These are phyloP conservation scores for Aspergillus brunneoviolaceus DNA, from an alignment of 2,329 filamentous ascomycete genomes.

Conservation along the genomic window DNA sequence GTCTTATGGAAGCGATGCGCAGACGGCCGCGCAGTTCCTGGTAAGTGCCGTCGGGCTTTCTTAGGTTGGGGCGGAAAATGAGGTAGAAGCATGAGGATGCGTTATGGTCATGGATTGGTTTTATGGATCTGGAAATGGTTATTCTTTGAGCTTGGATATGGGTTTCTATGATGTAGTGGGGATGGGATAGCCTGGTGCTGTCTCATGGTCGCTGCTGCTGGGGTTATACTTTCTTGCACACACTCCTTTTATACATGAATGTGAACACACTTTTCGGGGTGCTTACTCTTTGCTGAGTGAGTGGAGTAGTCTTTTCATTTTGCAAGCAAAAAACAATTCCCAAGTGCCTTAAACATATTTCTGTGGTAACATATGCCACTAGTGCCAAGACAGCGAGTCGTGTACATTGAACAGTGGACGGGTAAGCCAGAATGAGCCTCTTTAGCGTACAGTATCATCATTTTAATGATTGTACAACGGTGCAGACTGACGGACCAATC, in stretches of 20 bases:
- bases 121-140: neutral
- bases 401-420: too few relatives aligned
- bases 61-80: neutral
- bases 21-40: constrained; percentile 41
- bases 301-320: too few relatives aligned
- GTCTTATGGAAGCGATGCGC: constrained; percentile 39
- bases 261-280: neutral
- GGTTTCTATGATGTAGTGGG: neutral
- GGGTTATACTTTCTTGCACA: neutral
- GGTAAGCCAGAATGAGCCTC: too few relatives aligned
- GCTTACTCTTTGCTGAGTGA: too few relatives aligned
- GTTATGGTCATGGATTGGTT: neutral
- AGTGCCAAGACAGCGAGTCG: too few relatives aligned
- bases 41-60: constrained; percentile 24
- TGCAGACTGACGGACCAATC: too few relatives aligned
- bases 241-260: neutral
- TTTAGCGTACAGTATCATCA: too few relatives aligned
- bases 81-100: neutral
- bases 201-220: neutral
- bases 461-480: too few relatives aligned
- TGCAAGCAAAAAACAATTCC: too few relatives aligned
- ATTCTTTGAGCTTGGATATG: neutral
- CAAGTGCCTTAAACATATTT: too few relatives aligned
- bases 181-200: neutral
- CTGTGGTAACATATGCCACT: too few relatives aligned